These are phyloP conservation scores for Coemansia sp. DNA, from an alignment of 192 early-diverging fungal species.

Conservation along the genomic window DNA sequence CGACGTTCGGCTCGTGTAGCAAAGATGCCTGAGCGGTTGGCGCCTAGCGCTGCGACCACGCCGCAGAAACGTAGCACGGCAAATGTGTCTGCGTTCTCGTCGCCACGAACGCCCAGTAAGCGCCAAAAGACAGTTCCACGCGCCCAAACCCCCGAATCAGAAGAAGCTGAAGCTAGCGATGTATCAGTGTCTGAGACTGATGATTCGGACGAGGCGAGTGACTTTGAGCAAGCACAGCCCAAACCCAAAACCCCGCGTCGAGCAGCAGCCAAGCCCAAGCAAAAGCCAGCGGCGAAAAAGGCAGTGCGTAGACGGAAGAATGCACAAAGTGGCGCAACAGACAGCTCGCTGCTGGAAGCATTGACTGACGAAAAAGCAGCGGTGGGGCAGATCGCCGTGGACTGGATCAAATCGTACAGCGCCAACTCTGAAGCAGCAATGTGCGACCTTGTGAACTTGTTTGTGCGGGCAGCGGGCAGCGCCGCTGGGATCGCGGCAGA, in stretches of 20 bases:
- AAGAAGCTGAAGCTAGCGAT: slow-evolving; percentile 6
- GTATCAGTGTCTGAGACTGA: slow-evolving; percentile 10
- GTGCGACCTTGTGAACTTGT: slow-evolving; percentile 72
- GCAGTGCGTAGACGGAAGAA: background rate
- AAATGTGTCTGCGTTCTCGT: slow-evolving; percentile 21
- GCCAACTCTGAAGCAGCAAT: slow-evolving; percentile 58
- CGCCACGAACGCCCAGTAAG: slow-evolving; percentile 22
- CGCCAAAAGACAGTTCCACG: slow-evolving; percentile 20
- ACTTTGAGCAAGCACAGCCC: background rate
- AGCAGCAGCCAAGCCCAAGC: background rate
- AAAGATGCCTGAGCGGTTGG: slow-evolving; percentile 36
- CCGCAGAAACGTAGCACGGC: slow-evolving; percentile 38
- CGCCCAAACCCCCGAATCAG: background rate
- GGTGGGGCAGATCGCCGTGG: slow-evolving; percentile 62
- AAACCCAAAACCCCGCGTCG: background rate
- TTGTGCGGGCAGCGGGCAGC: slow-evolving; percentile 62
- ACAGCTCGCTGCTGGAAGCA: slow-evolving; percentile 37
- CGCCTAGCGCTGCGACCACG: slow-evolving; percentile 17
- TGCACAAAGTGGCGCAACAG: background rate
- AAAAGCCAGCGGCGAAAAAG: background rate
- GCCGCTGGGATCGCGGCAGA: slow-evolving; percentile 42
- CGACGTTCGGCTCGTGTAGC: slow-evolving; percentile 41
- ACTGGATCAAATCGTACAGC: slow-evolving; percentile 72
- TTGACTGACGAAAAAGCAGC: slow-evolving; percentile 56
- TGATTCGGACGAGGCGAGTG: slow-evolving; percentile 20